phyloP scores from a whole-genome alignment of 2,329 filamentous ascomycete species.

The Aspergillus sp. region DNA sequence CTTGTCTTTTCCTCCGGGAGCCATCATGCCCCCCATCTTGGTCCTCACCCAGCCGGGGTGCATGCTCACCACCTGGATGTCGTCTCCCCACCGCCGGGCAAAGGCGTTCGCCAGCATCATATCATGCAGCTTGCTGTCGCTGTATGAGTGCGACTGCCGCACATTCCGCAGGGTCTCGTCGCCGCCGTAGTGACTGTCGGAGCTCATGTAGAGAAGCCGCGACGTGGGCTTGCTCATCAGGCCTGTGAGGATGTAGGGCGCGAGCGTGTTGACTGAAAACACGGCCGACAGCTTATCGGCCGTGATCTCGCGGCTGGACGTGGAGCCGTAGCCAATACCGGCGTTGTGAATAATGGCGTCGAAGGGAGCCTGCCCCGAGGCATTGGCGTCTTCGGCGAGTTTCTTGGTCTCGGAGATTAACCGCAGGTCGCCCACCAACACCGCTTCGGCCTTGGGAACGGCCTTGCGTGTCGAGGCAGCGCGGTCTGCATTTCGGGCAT shows the following conservation, averaged over 20 bases:
- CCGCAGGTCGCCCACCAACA: slow-evolving; percentile 46
- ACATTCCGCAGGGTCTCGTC: slow-evolving; percentile 31
- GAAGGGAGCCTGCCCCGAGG: slow-evolving; percentile 35
- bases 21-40: slow-evolving; percentile 44
- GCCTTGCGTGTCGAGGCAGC: slow-evolving; percentile 40
- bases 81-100: slow-evolving; percentile 36
- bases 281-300: slow-evolving; percentile 40
- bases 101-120: slow-evolving; percentile 48
- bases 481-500: slow-evolving; percentile 48
- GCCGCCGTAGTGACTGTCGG: slow-evolving; percentile 42
- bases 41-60: slow-evolving; percentile 49
- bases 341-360: slow-evolving; percentile 53
- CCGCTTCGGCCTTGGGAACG: slow-evolving; percentile 42
- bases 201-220: slow-evolving; percentile 45
- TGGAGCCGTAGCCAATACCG: slow-evolving; percentile 36
- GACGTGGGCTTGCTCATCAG: slow-evolving; percentile 40
- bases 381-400: slow-evolving; percentile 44
- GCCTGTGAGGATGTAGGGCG: slow-evolving; percentile 48
- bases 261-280: slow-evolving; percentile 49
- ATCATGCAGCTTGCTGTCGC: slow-evolving; percentile 49
- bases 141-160: slow-evolving; percentile 38
- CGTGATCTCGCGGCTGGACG: slow-evolving; percentile 30
- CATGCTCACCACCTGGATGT: slow-evolving; percentile 39
- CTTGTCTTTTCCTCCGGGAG: slow-evolving; percentile 40
- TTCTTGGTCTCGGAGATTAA: slow-evolving; percentile 42